Evolutionary conservation across 1,139 yeast species (phyloP).

Genomic region (Citeromyces hawaiiensis): DNA sequence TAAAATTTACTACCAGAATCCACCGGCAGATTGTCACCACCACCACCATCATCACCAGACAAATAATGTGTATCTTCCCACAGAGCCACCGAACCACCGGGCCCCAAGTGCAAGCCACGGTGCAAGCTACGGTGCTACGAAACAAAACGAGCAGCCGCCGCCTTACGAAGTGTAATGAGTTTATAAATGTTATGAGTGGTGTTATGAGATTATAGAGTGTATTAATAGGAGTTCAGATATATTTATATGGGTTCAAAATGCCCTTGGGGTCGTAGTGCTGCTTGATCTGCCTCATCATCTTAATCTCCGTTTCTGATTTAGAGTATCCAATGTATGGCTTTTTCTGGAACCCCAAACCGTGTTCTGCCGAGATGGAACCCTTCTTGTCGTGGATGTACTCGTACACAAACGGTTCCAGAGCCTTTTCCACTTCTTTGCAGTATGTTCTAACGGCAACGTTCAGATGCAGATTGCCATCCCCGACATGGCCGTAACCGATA

Average conservation of each 20-base stretch:
- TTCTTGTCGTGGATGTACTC: conserved; percentile 66
- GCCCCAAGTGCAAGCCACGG: no score
- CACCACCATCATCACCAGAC: no score
- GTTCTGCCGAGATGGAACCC: conserved; percentile 95
- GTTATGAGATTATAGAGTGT: no score
- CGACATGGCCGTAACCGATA: conserved; percentile 92
- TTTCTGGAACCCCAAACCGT: conserved; percentile 95
- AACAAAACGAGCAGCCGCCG: no score
- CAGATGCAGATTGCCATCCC: conserved; percentile 90
- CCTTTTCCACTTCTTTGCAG: conserved; percentile 59
- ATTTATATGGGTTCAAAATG: conserved; percentile 88
- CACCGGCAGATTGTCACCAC: no score
- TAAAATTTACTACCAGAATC: no score
- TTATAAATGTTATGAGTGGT: no score
- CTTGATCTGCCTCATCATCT: conserved; percentile 65
- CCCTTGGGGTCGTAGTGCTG: conserved; percentile 79
- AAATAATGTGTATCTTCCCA: no score
- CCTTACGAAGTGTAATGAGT: no score
- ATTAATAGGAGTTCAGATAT: conserved; percentile 23
- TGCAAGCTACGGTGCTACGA: no score
- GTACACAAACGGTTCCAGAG: conserved; percentile 84
- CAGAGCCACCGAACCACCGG: no score
- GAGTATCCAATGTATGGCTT: conserved; percentile 77
- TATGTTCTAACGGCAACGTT: conserved; percentile 85
- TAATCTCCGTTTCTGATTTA: conserved; percentile 56